Percentiles rank a stretch among this genome's conserved stretches.
These are phyloP conservation scores for Pestalotiopsis sp. DNA, from an alignment of 2,329 filamentous ascomycete genomes.

Conservation along the genomic window DNA sequence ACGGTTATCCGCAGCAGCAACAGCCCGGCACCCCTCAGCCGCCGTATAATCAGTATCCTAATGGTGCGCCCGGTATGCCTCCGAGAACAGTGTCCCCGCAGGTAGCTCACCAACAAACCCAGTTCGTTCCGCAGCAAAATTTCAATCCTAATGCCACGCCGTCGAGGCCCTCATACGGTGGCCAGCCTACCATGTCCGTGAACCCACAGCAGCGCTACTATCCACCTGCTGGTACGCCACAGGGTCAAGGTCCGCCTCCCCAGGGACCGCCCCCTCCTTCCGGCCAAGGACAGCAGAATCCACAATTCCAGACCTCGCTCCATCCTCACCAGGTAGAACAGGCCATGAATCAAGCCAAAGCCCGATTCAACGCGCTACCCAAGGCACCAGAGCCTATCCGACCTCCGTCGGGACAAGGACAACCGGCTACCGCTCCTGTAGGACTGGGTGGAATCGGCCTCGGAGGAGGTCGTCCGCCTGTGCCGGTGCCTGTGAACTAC, in stretches of 20 bases:
- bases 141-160: constrained; percentile 30
- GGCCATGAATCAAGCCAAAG: constrained; percentile 35
- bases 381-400: constrained; percentile 29
- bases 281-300: constrained; percentile 26
- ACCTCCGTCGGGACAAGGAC: constrained; percentile 24
- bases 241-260: constrained; percentile 8
- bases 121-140: constrained; percentile 28
- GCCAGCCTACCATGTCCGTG: constrained; percentile 28
- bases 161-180: constrained; percentile 28
- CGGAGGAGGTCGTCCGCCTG: constrained; percentile 25
- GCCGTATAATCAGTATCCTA: constrained; percentile 31
- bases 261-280: constrained; percentile 24
- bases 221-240: constrained; percentile 25
- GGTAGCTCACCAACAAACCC: constrained; percentile 29
- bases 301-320: constrained; percentile 32
- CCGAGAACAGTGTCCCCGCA: constrained; percentile 33
- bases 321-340: constrained; percentile 33
- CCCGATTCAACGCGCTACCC: constrained; percentile 32
- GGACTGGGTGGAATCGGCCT: constrained; percentile 34
- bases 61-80: constrained; percentile 28
- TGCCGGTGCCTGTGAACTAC: constrained; percentile 26
- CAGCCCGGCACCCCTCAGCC: constrained; percentile 30
- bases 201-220: constrained; percentile 29
- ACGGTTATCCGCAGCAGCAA: constrained; percentile 29
- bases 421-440: constrained; percentile 30